These are phyloP conservation scores for Boletus tylopilopsis DNA, from an alignment of 768 basidiomycete genomes.

Conservation along the genomic window DNA sequence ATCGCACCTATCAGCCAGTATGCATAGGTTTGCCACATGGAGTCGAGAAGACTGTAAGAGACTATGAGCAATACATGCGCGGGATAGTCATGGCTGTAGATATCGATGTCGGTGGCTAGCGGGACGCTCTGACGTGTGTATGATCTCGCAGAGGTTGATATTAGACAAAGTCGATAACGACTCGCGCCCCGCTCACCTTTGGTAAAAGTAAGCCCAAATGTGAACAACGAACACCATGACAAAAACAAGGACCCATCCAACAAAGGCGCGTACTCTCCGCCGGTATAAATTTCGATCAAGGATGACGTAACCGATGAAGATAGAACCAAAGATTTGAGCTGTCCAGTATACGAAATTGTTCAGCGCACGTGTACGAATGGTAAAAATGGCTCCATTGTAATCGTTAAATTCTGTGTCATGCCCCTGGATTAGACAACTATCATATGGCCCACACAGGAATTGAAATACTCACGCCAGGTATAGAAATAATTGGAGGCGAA, in stretches of 20 bases:
- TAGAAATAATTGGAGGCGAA: conserved; percentile 83
- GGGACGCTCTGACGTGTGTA: conserved; percentile 59
- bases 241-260: conserved; percentile 63
- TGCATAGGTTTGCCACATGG: conserved; percentile 81
- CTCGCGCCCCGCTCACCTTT: conserved; percentile 44
- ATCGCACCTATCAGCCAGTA: conserved; percentile 87
- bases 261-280: conserved; percentile 67
- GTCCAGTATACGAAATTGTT: conserved; percentile 82
- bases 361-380: conserved; percentile 69
- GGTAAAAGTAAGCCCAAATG: conserved; percentile 77
- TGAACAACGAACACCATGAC: conserved; percentile 66
- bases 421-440: too few species aligned
- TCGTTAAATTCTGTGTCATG: conserved; percentile 66
- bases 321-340: conserved; percentile 71
- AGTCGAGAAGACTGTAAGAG: conserved; percentile 69
- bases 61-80: conserved; percentile 62
- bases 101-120: conserved; percentile 47
- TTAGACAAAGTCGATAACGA: not conserved
- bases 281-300: conserved; percentile 56
- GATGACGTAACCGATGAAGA: conserved; percentile 61
- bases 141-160: conserved; percentile 4
- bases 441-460: not conserved
- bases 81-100: conserved; percentile 51
- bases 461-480: conserved; percentile 63
- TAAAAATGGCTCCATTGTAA: conserved; percentile 74